These are phyloP conservation scores for Bretschneidera sinensis DNA, from an alignment of 345 rosid species.

Conservation along the genomic window DNA sequence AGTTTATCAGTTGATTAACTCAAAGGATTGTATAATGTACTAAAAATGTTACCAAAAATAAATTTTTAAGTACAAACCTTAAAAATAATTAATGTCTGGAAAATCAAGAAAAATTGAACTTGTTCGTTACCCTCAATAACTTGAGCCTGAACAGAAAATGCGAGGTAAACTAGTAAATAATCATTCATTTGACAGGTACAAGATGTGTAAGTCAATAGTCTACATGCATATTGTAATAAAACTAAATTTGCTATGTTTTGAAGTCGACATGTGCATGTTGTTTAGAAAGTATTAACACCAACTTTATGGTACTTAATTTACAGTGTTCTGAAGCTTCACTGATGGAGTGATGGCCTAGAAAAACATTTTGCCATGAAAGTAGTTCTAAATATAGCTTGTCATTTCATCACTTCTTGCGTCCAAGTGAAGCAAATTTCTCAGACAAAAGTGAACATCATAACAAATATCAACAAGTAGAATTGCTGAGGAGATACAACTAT, in stretches of 20 bases:
- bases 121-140: conserved; percentile 65
- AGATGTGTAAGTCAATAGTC: not conserved
- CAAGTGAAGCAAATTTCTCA: not conserved
- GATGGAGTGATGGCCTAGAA: no score
- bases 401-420: not conserved
- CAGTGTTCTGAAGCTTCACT: no score
- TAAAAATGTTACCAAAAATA: conserved; percentile 1
- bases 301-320: no score
- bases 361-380: not conserved
- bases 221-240: no score
- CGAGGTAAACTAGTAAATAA: not conserved
- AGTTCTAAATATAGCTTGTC: conserved; percentile 1
- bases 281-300: no score
- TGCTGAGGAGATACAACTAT: not conserved
- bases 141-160: conserved; percentile 51
- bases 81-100: conserved; percentile 46
- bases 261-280: no score
- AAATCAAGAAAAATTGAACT: conserved; percentile 48
- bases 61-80: conserved; percentile 40
- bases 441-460: conserved; percentile 4
- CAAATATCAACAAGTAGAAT: not conserved
- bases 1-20: conserved; percentile 4
- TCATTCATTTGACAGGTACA: not conserved
- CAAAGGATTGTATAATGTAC: not conserved
- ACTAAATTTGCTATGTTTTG: no score